A percentile compares a stretch with the other conserved stretches of the same genome.
These are phyloP conservation scores for Phytophthora nicotianae DNA, from an alignment of 352 stramenopile genomes.

Conservation along the genomic window DNA sequence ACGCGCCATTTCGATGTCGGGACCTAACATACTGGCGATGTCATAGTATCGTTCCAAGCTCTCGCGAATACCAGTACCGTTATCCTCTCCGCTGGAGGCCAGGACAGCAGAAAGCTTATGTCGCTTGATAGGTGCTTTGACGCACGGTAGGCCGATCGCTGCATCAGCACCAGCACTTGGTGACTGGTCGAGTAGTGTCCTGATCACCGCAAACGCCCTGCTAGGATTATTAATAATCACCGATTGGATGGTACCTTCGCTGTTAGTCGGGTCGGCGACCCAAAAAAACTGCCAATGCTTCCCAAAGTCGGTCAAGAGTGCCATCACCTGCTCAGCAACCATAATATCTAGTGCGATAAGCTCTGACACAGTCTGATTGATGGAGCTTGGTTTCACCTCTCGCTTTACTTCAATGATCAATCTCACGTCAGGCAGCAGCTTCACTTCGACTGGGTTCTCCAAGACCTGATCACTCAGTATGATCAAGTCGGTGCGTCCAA, in stretches of 20 bases:
- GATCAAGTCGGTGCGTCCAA: constrained; percentile 48
- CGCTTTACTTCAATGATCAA: constrained; percentile 62
- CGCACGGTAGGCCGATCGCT: constrained; percentile 34
- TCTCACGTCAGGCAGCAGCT: constrained; percentile 40
- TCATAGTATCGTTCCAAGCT: constrained; percentile 47
- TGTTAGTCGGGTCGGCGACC: constrained; percentile 37
- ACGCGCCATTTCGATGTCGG: constrained; percentile 43
- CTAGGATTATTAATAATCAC: constrained; percentile 27
- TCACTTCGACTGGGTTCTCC: constrained; percentile 14
- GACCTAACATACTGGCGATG: constrained; percentile 41
- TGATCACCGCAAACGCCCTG: constrained; percentile 39
- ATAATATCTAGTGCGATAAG: constrained; percentile 54
- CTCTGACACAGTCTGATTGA: constrained; percentile 47
- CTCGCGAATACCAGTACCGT: constrained; percentile 19
- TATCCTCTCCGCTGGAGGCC: constrained; percentile 20
- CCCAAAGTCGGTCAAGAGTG: constrained; percentile 49
- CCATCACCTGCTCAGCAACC: constrained; percentile 39
- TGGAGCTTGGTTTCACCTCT: constrained; percentile 23
- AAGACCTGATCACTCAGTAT: constrained; percentile 40
- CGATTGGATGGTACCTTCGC: constrained; percentile 27
- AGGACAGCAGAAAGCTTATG: constrained; percentile 33
- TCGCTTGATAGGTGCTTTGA: constrained; percentile 43
- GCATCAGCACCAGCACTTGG: constrained; percentile 34
- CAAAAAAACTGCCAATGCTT: constrained; percentile 51
- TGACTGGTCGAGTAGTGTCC: constrained; percentile 34